Evolutionary conservation across 2,329 filamentous ascomycete species (phyloP), one percentile per base, ranked within the genome.

Genomic region (Ophiostoma montium): DNA sequence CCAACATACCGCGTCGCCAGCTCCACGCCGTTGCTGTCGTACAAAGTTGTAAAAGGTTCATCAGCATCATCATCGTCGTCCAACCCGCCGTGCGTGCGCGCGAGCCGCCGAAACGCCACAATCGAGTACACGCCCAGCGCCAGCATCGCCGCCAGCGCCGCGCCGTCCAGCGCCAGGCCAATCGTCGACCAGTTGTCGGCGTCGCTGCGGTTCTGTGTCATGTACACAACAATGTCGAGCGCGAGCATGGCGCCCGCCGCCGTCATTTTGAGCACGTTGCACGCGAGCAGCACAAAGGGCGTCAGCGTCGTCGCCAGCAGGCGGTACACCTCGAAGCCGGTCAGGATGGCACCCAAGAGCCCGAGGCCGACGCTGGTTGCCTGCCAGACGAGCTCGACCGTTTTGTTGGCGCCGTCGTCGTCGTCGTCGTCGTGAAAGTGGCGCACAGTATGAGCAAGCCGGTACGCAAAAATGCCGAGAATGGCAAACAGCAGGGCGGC

Each of bases 311-410:
- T 63, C 38, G 68, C 63, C 30, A 69, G 52, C 23, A 65, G 57
- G 50, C 66, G 67, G 18, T 61, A 57, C n/a, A 67, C 54, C 30
- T 68, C 66, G 52, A 70, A 64, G 43, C 64, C 66, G 57, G 66
- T 70, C 49, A 71, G 62, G 30, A 70, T 32, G 6, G 74, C 66
- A 0, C 69, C 66, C 35, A 73, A 52, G 23, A 70, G 59, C 15
- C 72, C 70, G 47, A 78, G 64, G 47, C 53, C 66, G 45, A 78
- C 66, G 54, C 76, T 78, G 46, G 67, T 68, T 19, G 60, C 63
- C 59, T 76, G 71, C 74, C 75, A 78, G 30, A 70, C 70, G 54
- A 75, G 60, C 61, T 74, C 68, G 11, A 76, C 65, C 11, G 65
- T 53, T n/a, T 63, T 56, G 23, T 66, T 67, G 31, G 60, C 62